These are phyloP conservation scores for Periconia sp. DNA, from an alignment of 2,329 filamentous ascomycete species.

Conservation along the genomic window DNA sequence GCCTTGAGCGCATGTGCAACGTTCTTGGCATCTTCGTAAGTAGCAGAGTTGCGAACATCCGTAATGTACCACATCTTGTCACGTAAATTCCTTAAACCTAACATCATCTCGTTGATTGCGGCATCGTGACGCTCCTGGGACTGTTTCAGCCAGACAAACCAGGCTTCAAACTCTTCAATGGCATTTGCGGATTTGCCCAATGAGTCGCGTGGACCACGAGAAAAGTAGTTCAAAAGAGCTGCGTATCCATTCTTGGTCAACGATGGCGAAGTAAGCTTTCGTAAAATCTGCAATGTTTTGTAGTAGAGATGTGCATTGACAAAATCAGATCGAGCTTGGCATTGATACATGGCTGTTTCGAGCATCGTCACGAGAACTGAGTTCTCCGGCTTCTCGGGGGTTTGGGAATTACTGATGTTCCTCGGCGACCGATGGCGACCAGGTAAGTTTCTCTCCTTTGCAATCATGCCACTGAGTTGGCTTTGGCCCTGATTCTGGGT, in stretches of 20 bases:
- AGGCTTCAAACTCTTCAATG: constrained; percentile 77
- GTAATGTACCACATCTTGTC: constrained; percentile 99
- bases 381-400: constrained; percentile 40
- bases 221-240: constrained; percentile 72
- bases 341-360: constrained; percentile 73
- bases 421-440: constrained; percentile 39
- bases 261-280: constrained; percentile 60
- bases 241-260: constrained; percentile 70
- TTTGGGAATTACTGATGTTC: constrained; percentile 46
- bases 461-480: constrained; percentile 42
- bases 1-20: constrained; percentile 86
- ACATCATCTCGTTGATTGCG: constrained; percentile 74
- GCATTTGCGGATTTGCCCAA: constrained; percentile 70
- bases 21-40: constrained; percentile 83
- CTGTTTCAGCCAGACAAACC: constrained; percentile 81
- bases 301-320: constrained; percentile 83
- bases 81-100: constrained; percentile 71
- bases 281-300: constrained; percentile 76
- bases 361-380: constrained; percentile 70
- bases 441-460: constrained; percentile 39
- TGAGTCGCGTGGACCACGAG: constrained; percentile 68
- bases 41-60: constrained; percentile 85
- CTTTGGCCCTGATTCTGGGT: constrained; percentile 29
- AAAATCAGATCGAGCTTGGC: constrained; percentile 78
- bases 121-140: constrained; percentile 77